Percentiles rank a stretch among this genome's conserved stretches.
Evolutionary conservation across 208 protist species (phyloP).

Genomic region (Trypanosoma rangeli): DNA sequence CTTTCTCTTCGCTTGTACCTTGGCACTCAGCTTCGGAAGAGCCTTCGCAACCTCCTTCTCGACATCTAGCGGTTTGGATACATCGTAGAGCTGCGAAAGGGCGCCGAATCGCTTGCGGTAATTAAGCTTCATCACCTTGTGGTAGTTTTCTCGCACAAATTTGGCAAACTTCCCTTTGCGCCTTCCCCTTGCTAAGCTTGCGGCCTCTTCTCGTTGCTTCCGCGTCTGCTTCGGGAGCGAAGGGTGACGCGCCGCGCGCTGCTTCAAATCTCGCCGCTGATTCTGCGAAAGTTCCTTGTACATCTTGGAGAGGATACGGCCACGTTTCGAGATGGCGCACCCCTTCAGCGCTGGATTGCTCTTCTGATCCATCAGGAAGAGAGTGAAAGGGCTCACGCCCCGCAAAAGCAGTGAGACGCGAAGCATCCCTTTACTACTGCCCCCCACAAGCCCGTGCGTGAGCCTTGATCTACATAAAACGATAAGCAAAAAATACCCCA

Average conservation of each 20-base stretch:
- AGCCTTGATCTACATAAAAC: background rate
- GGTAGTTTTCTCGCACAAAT: slow-evolving; percentile 81
- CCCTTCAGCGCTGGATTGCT: slow-evolving; percentile 78
- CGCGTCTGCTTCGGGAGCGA: slow-evolving; percentile 42
- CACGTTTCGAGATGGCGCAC: slow-evolving; percentile 61
- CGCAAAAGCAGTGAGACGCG: slow-evolving; percentile 49
- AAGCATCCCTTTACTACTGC: slow-evolving; percentile 45
- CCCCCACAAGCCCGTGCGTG: background rate
- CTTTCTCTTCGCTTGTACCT: slow-evolving; percentile 7
- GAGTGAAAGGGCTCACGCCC: slow-evolving; percentile 81
- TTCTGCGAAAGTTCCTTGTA: slow-evolving; percentile 72
- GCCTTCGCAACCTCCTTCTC: slow-evolving; percentile 54
- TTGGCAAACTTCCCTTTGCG: slow-evolving; percentile 46
- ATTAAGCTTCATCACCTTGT: slow-evolving; percentile 64
- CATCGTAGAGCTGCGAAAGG: slow-evolving; percentile 77
- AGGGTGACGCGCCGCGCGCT: slow-evolving; percentile 63
- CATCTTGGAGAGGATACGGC: slow-evolving; percentile 73
- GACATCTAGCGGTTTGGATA: slow-evolving; percentile 70
- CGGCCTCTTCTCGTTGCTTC: slow-evolving; percentile 9
- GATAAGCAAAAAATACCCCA: slow-evolving; percentile 4
- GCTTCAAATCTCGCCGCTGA: slow-evolving; percentile 54
- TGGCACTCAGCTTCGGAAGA: slow-evolving; percentile 14
- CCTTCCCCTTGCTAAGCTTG: slow-evolving; percentile 10
- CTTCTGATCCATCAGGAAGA: slow-evolving; percentile 91
- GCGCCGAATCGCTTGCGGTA: slow-evolving; percentile 66